Conservation (phyloP, 148 eudicot genomes). For the Pharnaceum exiguum region DNA sequence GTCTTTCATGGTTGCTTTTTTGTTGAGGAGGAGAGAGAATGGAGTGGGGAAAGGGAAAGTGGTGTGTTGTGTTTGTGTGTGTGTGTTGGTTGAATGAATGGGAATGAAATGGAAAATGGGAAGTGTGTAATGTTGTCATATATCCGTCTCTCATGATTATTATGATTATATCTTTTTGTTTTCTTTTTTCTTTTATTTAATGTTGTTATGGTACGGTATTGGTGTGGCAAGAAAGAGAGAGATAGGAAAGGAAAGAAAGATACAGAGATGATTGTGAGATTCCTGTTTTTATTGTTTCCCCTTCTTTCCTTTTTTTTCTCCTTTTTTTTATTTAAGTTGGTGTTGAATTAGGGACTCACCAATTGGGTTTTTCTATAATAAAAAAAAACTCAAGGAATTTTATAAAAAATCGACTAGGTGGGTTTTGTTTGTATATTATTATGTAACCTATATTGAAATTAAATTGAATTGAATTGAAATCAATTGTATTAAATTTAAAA, state of each 20-base stretch:
- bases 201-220: too few relatives aligned
- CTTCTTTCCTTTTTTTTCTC: not conserved
- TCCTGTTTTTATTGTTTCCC: not conserved
- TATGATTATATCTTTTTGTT: too few relatives aligned
- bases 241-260: not conserved
- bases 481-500: too few relatives aligned
- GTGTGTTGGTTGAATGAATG: not conserved
- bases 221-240: not conserved
- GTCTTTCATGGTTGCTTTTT: slow-evolving; percentile 20
- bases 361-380: too few relatives aligned
- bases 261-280: slow-evolving; percentile 18
- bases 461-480: too few relatives aligned
- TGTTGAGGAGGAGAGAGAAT: not conserved
- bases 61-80: not conserved
- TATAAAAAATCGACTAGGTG: too few relatives aligned
- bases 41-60: not conserved
- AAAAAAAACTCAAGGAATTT: too few relatives aligned
- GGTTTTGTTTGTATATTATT: too few relatives aligned
- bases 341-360: not conserved
- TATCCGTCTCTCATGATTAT: not conserved
- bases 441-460: too few relatives aligned
- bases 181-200: too few relatives aligned
- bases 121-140: not conserved
- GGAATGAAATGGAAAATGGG: not conserved
- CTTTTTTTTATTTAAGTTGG: not conserved